Base-by-base conservation (phyloP, 805 yeast genomes). In the Saturnispora dispora region DNA sequence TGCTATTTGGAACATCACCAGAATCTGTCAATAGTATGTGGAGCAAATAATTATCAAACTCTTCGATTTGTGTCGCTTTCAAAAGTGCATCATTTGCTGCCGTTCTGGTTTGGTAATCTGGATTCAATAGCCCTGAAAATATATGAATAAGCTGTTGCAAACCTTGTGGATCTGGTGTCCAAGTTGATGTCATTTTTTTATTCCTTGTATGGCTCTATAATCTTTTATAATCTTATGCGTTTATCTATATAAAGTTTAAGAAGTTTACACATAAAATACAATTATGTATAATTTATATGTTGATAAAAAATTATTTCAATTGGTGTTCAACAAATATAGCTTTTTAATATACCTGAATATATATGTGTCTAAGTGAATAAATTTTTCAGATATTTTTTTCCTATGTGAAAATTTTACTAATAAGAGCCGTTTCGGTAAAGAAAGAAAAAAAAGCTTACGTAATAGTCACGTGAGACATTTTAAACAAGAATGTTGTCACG, bases 11-110 rank as follows among this genome's bases (percentile, higher is more conserved):
- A 9, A 76, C 69, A 10, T 63, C 63, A 18, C 73, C 70, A 43
- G 82, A 83, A 39, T 68, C 66, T 7, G 40, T 25, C 18, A 86
- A 78, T 39, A 93, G 72, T 44, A 90, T 75, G 60, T 78, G 79
- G 36, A 87, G 74, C 28, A 91, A 71, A 66, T 91, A 91, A 65
- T 87, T 87, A 59, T 85, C 85, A 58, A 88, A 78, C 64, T 89
- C 95, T 0, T 88, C 83, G 60, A 85, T 87, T 15, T 61, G 55
- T 55, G 79, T 77, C 23, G 95, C 96, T 43, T 76, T 78, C 18
- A 76, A 77, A 48, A 90, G 73, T 2, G 90, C 87, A 43, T 78
- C 81, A 53, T 85, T 85, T 13, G 97, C 96, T 33, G 73, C 73
- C 27, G 69, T 65, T 53, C 96, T 76, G 44, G 74, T 78, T 2